Conservation (phyloP, 1,284 basidiomycete genomes). For the Trametes versicolor region DNA sequence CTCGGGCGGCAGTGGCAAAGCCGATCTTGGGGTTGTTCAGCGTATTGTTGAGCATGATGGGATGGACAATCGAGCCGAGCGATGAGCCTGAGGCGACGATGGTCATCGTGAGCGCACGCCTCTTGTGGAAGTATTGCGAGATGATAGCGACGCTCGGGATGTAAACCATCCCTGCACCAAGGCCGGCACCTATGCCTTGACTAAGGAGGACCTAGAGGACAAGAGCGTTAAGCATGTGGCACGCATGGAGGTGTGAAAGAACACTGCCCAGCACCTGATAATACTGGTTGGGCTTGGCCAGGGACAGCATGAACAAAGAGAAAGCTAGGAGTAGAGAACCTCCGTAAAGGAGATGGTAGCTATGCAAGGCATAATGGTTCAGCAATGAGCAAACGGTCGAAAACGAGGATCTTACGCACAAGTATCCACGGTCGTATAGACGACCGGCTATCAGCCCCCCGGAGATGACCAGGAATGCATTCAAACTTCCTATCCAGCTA, state of each 20-base stretch:
- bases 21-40: conserved; percentile 48
- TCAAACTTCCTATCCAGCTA: conserved; percentile 57
- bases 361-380: neutral
- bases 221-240: conserved; percentile 4
- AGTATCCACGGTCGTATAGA: conserved; percentile 45
- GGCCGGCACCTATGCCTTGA: conserved; percentile 53
- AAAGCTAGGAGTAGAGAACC: conserved; percentile 23
- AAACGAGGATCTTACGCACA: conserved; percentile 10
- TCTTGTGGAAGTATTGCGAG: conserved; percentile 53
- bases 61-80: conserved; percentile 52
- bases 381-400: no score
- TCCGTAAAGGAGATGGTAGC: conserved; percentile 27
- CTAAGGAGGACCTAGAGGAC: conserved; percentile 37
- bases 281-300: conserved; percentile 41
- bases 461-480: conserved; percentile 46
- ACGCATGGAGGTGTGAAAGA: neutral
- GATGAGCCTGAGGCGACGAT: conserved; percentile 51
- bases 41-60: conserved; percentile 60
- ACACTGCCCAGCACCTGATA: conserved; percentile 32
- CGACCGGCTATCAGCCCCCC: conserved; percentile 43
- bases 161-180: conserved; percentile 54
- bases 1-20: conserved; percentile 52
- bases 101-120: conserved; percentile 58
- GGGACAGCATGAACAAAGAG: conserved; percentile 45
- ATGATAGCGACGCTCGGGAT: conserved; percentile 53